Evolutionary conservation across 2,329 filamentous ascomycete genomes (phyloP), one percentile per base, ranked within the genome.

Genomic region (Exophiala bonariae): DNA sequence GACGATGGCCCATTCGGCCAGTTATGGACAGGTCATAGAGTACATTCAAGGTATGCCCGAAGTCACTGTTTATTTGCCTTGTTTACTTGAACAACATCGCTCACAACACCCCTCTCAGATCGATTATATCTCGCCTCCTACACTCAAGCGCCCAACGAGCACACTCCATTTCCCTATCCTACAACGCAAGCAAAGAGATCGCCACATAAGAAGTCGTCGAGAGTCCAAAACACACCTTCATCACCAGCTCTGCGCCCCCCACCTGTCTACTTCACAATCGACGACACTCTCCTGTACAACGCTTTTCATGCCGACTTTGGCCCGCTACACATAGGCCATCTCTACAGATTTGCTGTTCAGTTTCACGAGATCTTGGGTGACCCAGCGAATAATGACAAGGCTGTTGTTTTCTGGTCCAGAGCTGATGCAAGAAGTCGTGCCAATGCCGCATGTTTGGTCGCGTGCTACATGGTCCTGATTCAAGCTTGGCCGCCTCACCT

Each of bases 231-330:
- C 23, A 80, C 78, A 17, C 76, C 81, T 14, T 76, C 74, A 41
- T 67, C 76, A 8, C 69, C 67, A 35, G 64, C 69, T n/a, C 64
- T 71, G 19, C 67, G 71, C 49, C 69, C 76, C n/a, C 71, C 77
- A 43, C 93, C 93, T 1, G 91, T 88, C 66, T 99, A 97, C 74
- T 99, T 99, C 71, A 92, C 89, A 41, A 85, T 97, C 58, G 93
- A 99, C 66, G 89, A 95, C 65, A 86, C 78, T 32, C 83, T 99
- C 35, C 79, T 96, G 37, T 99, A 99, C 78, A 99, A 99, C 69
- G 91, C 92, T 23, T 99, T 99, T 71, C 91, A 97, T 72, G 91
- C 95, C 63, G 93, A 99, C 72, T 99, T 99, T 68, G 93, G 93
- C 61, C 93, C 93, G 62, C 77, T 99, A 50, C 93, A 99, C 74